These are phyloP conservation scores for Pueraria montana DNA, from an alignment of 306 rosid species.

Conservation along the genomic window DNA sequence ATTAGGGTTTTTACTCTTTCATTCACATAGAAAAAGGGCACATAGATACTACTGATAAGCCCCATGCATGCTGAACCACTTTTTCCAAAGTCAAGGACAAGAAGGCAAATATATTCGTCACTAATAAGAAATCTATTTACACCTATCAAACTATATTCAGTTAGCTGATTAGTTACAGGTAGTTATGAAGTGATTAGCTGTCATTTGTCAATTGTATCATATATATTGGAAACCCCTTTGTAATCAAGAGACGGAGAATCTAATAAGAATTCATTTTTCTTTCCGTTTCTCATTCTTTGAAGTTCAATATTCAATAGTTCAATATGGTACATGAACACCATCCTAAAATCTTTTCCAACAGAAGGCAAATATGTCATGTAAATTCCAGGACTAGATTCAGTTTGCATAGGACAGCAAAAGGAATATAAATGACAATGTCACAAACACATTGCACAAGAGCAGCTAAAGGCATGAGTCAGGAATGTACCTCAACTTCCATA, in stretches of 20 bases:
- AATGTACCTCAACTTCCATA: conserved; percentile 96
- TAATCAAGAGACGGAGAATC: too few species aligned
- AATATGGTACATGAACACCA: conserved; percentile 29
- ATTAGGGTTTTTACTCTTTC: not conserved
- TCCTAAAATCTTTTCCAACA: conserved; percentile 15
- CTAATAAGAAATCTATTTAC: conserved; percentile 4
- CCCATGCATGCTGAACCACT: conserved; percentile 8
- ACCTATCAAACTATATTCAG: too few species aligned
- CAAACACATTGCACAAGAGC: not conserved
- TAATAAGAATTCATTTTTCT: too few species aligned
- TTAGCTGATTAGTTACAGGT: too few species aligned
- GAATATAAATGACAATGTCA: not conserved
- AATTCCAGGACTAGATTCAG: not conserved
- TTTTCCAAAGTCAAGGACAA: not conserved
- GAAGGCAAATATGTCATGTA: not conserved
- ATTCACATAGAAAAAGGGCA: not conserved
- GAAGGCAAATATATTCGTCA: conserved; percentile 9
- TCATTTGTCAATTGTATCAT: too few species aligned
- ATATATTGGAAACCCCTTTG: too few species aligned
- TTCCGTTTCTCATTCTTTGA: too few species aligned
- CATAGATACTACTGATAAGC: not conserved
- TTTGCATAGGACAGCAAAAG: conserved; percentile 5
- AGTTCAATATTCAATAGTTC: too few species aligned
- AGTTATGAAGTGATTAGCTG: too few species aligned
- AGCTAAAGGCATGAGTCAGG: not conserved